Conservation (phyloP, 305 asterid species). For the Solanum hybrid region DNA sequence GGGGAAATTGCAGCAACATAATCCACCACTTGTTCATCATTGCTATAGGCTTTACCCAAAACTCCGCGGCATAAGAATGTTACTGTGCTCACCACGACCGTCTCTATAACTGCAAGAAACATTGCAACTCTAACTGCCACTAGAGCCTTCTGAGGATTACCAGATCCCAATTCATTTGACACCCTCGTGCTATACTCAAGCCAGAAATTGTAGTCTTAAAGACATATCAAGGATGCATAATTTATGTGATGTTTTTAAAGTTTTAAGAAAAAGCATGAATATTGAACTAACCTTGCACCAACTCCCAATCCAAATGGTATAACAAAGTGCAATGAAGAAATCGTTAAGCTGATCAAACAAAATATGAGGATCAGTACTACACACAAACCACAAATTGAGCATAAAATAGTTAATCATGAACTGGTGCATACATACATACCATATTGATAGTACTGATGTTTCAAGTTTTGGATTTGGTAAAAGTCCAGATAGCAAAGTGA, state of each 20-base stretch:
- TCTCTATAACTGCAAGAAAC: slow-evolving; percentile 31
- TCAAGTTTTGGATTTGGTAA: slow-evolving; percentile 44
- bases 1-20: slow-evolving; percentile 38
- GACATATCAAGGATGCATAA: background rate
- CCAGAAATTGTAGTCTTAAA: background rate
- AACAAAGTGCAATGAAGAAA: slow-evolving; percentile 18
- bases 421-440: slow-evolving; percentile 17
- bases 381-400: background rate
- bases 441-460: slow-evolving; percentile 41
- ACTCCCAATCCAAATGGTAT: slow-evolving; percentile 35
- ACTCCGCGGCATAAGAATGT: slow-evolving; percentile 26
- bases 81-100: slow-evolving; percentile 19
- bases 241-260: background rate
- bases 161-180: slow-evolving; percentile 53
- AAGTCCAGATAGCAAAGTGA: slow-evolving; percentile 34
- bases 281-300: slow-evolving; percentile 26
- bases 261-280: background rate
- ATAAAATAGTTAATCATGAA: background rate
- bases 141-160: slow-evolving; percentile 31
- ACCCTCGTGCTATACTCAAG: slow-evolving; percentile 37
- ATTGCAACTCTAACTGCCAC: slow-evolving; percentile 32
- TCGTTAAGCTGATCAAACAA: slow-evolving; percentile 17
- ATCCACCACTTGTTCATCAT: slow-evolving; percentile 37
- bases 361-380: background rate
- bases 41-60: slow-evolving; percentile 40